Conservation (phyloP, 2,329 filamentous ascomycete species). For the Trichoderma arundinaceum region DNA sequence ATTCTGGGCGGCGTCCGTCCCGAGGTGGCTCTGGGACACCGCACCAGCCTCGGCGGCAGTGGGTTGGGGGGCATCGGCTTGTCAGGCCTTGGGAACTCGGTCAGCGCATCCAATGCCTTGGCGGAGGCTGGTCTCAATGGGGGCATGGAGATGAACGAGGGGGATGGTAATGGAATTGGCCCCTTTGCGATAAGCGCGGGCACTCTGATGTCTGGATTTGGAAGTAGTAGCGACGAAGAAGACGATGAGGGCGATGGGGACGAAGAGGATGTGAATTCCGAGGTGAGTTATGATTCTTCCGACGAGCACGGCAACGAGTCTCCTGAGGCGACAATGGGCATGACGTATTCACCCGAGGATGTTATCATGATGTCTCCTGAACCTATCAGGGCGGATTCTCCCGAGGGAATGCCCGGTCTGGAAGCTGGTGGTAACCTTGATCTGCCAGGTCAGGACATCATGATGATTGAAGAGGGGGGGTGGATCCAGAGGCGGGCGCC, state of each 20-base stretch:
- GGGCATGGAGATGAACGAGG: constrained; percentile 70
- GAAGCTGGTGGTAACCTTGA: constrained; percentile 29
- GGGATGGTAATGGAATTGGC: constrained; percentile 70
- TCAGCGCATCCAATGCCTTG: constrained; percentile 68
- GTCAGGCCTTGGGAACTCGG: constrained; percentile 49
- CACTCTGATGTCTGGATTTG: constrained; percentile 86
- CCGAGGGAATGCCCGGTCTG: constrained; percentile 34
- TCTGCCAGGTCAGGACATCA: constrained; percentile 18
- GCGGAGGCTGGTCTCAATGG: constrained; percentile 83
- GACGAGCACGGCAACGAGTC: constrained; percentile 41
- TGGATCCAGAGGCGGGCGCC: background rate
- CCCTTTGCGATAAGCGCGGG: constrained; percentile 75
- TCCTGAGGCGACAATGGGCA: constrained; percentile 40
- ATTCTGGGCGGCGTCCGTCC: constrained; percentile 94
- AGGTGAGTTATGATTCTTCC: constrained; percentile 60
- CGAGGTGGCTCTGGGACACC: constrained; percentile 83
- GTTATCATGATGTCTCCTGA: constrained; percentile 44
- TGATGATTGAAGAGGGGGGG: constrained; percentile 11
- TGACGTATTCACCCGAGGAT: constrained; percentile 41
- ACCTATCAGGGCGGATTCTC: constrained; percentile 37
- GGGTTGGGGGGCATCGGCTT: constrained; percentile 57
- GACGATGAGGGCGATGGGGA: constrained; percentile 92
- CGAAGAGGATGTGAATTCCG: constrained; percentile 73
- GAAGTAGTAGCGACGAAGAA: constrained; percentile 93
- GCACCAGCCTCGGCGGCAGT: constrained; percentile 63